A percentile compares a stretch with the other conserved stretches of the same genome.
phyloP scores from a whole-genome alignment of 345 rosid species.

The Rhodamnia argentea region DNA sequence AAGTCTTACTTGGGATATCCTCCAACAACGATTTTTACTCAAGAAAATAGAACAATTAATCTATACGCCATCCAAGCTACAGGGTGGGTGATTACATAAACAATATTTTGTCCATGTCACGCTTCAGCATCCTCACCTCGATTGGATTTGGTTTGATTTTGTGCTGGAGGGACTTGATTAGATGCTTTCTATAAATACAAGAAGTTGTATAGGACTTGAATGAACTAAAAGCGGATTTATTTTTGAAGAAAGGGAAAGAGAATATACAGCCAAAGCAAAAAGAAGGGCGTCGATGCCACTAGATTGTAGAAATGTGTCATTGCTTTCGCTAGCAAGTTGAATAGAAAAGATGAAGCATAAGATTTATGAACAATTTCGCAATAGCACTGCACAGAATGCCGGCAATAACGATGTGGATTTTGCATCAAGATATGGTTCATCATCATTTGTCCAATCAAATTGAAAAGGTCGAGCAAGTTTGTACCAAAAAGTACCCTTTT shows the following conservation, averaged over 20 bases:
- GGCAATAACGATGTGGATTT: neutral
- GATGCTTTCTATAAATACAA: neutral
- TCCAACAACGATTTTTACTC: too few species aligned
- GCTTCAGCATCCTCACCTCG: neutral
- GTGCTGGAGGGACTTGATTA: neutral
- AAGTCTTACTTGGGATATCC: too few species aligned
- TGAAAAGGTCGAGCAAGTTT: neutral
- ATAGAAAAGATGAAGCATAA: neutral
- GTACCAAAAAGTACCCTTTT: neutral
- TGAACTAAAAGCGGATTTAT: neutral
- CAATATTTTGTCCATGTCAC: neutral
- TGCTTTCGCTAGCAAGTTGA: neutral
- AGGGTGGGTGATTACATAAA: neutral
- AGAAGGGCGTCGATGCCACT: neutral
- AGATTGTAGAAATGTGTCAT: neutral
- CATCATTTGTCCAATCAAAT: neutral
- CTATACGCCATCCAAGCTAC: neutral
- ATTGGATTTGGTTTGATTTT: neutral
- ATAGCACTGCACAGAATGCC: fast-evolving
- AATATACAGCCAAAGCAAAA: neutral
- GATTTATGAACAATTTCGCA: neutral
- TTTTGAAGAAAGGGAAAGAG: neutral
- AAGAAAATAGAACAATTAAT: neutral
- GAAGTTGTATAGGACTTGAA: neutral
- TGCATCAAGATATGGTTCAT: neutral